These are phyloP conservation scores for Aspergillus sp. DNA, from an alignment of 2,329 filamentous ascomycete genomes.

Conservation along the genomic window DNA sequence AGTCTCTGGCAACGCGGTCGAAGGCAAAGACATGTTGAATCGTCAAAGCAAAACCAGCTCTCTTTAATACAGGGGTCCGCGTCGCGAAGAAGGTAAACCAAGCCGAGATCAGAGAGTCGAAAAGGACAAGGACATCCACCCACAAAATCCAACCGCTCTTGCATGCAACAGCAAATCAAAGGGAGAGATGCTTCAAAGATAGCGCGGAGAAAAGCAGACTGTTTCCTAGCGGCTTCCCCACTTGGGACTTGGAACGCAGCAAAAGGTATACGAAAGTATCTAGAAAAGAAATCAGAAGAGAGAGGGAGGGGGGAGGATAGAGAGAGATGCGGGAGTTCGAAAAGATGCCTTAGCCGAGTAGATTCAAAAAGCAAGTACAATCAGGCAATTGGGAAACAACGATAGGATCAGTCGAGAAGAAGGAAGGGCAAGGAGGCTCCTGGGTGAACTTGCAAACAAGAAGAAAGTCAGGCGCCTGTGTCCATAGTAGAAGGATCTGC, in stretches of 20 bases:
- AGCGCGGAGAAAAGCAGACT: slow-evolving; percentile 20
- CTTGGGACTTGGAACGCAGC: not conserved
- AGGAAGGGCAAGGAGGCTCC: slow-evolving; percentile 2
- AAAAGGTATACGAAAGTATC: slow-evolving; percentile 23
- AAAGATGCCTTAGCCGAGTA: slow-evolving; percentile 6
- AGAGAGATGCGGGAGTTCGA: slow-evolving; percentile 21
- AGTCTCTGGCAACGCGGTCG: slow-evolving; percentile 24
- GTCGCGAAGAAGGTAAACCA: slow-evolving; percentile 12
- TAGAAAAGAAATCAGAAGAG: slow-evolving; percentile 18
- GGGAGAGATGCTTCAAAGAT: slow-evolving; percentile 24
- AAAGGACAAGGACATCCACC: slow-evolving; percentile 17
- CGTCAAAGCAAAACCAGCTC: not conserved
- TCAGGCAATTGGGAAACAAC: slow-evolving; percentile 18
- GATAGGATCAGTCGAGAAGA: slow-evolving; percentile 12
- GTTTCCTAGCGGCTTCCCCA: slow-evolving; percentile 1
- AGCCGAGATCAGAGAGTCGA: slow-evolving; percentile 9
- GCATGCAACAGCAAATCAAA: slow-evolving; percentile 25
- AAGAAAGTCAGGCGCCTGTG: not conserved
- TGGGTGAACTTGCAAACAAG: not conserved
- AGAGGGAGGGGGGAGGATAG: not conserved
- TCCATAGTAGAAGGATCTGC: not conserved
- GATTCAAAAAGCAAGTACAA: slow-evolving; percentile 4
- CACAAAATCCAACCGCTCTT: slow-evolving; percentile 24
- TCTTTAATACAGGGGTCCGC: not conserved
- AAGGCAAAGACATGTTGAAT: slow-evolving; percentile 30